A percentile compares a stretch with the other conserved stretches of the same genome.
phyloP scores from a whole-genome alignment of 306 rosid genomes.

The Prunus dulcis region DNA sequence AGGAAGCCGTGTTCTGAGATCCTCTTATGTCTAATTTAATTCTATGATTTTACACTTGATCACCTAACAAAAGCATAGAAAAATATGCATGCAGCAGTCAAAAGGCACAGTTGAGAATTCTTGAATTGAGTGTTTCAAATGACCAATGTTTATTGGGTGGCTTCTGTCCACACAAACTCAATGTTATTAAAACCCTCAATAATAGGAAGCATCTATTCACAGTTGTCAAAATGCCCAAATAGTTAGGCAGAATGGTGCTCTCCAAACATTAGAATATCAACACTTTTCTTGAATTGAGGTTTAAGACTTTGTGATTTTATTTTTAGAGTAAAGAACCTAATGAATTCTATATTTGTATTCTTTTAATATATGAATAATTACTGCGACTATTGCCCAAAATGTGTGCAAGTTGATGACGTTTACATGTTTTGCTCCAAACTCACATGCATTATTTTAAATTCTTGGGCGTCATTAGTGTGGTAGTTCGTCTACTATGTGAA shows the following conservation, averaged over 20 bases:
- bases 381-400: background rate
- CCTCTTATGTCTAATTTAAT: background rate
- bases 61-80: background rate
- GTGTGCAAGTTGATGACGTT: background rate
- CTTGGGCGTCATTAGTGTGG: no score
- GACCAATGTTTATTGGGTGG: background rate
- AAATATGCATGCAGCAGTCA: background rate
- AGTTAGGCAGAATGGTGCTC: background rate
- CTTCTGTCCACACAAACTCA: background rate
- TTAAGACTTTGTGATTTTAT: background rate
- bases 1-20: slow-evolving; percentile 1
- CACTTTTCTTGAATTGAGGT: background rate
- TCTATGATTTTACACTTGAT: background rate
- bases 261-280: background rate
- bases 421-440: background rate
- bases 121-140: slow-evolving; percentile 16
- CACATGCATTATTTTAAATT: background rate
- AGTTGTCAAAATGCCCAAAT: background rate
- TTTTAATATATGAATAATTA: no score
- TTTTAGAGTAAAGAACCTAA: background rate
- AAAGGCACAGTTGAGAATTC: background rate
- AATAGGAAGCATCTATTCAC: slow-evolving; percentile 11
- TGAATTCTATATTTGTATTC: background rate
- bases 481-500: no score
- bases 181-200: slow-evolving; percentile 7